A percentile compares a stretch with the other conserved stretches of the same genome.
Evolutionary conservation across 2,329 filamentous ascomycete species (phyloP).

Genomic region (Colletotrichum sp.): DNA sequence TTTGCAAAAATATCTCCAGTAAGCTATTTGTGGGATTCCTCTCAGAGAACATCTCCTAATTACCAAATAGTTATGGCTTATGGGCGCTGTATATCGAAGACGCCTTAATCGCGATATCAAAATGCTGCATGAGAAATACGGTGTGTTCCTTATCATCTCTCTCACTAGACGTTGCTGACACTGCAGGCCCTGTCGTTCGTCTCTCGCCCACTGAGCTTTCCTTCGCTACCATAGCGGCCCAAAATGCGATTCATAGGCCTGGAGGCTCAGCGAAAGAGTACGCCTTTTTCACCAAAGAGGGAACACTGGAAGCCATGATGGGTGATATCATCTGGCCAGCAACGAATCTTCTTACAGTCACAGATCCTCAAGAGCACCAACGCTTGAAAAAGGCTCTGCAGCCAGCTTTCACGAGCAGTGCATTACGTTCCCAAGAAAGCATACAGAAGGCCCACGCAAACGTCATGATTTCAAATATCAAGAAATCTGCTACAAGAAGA

Average conservation of each 20-base stretch:
- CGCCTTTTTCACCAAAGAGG: neutral
- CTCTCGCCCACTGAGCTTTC: neutral
- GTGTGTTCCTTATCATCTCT: neutral
- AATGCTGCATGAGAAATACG: neutral
- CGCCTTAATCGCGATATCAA: neutral
- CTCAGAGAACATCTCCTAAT: neutral
- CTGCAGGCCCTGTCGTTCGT: neutral
- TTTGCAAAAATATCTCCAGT: neutral
- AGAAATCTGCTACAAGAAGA: neutral
- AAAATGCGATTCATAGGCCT: neutral
- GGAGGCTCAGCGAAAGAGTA: neutral
- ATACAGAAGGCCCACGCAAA: neutral
- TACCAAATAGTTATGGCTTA: neutral
- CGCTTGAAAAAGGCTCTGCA: neutral
- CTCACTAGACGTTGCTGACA: neutral
- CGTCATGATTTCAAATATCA: neutral
- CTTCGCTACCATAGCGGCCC: neutral
- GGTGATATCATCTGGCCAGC: slow-evolving; percentile 6
- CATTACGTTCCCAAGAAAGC: neutral
- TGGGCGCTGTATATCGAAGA: neutral
- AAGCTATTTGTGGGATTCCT: neutral
- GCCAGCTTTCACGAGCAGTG: neutral
- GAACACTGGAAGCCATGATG: slow-evolving; percentile 6
- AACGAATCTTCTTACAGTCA: neutral
- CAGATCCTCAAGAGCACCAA: neutral